Conservation (phyloP, 306 rosid genomes). For the Comarum palustre region DNA sequence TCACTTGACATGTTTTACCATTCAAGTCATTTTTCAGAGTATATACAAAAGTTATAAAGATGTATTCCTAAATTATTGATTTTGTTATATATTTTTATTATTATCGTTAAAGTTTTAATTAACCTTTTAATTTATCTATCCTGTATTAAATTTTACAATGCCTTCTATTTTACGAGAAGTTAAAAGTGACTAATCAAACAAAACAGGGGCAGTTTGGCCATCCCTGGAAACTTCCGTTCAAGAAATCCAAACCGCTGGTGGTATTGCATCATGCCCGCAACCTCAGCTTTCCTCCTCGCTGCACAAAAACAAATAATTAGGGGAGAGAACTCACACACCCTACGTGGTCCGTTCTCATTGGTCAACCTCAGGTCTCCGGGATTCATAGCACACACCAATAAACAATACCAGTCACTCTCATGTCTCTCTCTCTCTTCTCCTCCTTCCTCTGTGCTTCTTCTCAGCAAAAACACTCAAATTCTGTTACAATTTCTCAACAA, state of each 20-base stretch:
- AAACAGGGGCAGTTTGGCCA: too few species aligned
- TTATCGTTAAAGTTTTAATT: too few species aligned
- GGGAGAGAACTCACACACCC: slow-evolving; percentile 16
- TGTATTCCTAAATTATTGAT: too few species aligned
- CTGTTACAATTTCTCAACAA: slow-evolving; percentile 33
- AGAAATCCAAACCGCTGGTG: slow-evolving; percentile 41
- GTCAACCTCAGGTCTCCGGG: slow-evolving; percentile 59
- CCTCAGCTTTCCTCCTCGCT: slow-evolving; percentile 16
- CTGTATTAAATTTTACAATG: too few species aligned
- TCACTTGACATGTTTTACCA: too few species aligned
- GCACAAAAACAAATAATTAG: slow-evolving; percentile 37
- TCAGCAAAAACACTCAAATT: slow-evolving; percentile 47
- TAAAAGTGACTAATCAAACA: too few species aligned
- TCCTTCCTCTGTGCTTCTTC: slow-evolving; percentile 17
- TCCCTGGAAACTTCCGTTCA: slow-evolving; percentile 14
- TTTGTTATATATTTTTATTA: too few species aligned
- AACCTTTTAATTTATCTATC: too few species aligned
- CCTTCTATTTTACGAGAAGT: too few species aligned
- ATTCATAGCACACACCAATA: slow-evolving; percentile 82
- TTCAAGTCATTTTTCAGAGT: too few species aligned
- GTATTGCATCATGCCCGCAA: slow-evolving; percentile 32
- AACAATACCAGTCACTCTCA: slow-evolving; percentile 60
- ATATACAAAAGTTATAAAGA: too few species aligned
- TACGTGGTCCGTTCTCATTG: slow-evolving; percentile 57
- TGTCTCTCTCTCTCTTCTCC: slow-evolving; percentile 14